Conservation (phyloP, 441 rosid genomes). For the Flueggea neowawraea region DNA sequence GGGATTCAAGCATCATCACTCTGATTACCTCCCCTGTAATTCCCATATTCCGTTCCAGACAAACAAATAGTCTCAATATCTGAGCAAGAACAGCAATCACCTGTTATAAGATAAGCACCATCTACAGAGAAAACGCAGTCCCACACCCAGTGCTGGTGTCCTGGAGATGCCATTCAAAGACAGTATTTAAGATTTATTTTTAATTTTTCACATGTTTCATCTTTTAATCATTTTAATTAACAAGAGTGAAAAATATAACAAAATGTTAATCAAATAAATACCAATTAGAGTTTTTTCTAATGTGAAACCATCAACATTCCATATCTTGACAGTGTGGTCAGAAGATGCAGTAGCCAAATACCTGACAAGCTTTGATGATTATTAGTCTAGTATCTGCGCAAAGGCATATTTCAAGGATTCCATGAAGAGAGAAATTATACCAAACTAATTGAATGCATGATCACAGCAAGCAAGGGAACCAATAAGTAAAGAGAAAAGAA, state of each 20-base stretch:
- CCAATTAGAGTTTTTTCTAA: conserved; percentile 80
- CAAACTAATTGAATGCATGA: too few relatives aligned
- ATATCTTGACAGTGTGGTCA: conserved; percentile 92
- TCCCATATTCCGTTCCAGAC: not conserved
- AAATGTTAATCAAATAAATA: conserved; percentile 15
- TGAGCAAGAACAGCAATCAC: conserved; percentile 21
- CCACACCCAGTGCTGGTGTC: conserved; percentile 98
- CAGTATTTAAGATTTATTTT: not conserved
- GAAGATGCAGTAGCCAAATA: conserved; percentile 96
- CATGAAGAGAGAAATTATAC: too few relatives aligned
- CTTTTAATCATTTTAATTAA: not conserved
- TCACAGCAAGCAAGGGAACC: not conserved
- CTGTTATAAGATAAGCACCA: conserved; percentile 94
- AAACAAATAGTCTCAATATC: not conserved
- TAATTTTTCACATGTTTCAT: too few relatives aligned
- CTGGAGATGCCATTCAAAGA: conserved; percentile 33
- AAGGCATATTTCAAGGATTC: too few relatives aligned
- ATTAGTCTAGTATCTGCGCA: not conserved
- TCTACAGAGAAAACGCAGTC: conserved; percentile 97
- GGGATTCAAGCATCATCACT: too few relatives aligned
- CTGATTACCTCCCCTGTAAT: not conserved
- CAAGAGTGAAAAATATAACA: conserved; percentile 4
- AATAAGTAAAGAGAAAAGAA: not conserved
- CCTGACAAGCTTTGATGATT: conserved; percentile 28
- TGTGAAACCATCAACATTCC: conserved; percentile 98